Conservation (phyloP, 176 grass and related monocot species). For the Hyparrhenia diplandra region DNA sequence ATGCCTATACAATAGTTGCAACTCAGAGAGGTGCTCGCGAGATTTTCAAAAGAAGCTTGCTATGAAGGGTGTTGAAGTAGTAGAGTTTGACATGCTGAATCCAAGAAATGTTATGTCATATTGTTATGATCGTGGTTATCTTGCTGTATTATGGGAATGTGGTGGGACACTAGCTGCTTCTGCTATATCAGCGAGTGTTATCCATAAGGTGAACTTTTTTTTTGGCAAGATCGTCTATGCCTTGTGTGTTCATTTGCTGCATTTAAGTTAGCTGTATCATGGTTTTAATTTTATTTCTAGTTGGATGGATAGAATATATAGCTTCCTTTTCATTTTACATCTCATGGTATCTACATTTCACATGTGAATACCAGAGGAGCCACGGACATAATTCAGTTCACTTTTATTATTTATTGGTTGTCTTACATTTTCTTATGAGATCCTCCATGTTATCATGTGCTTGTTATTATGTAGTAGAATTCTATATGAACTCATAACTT, state of each 20-base stretch:
- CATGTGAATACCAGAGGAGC: slow-evolving; percentile 4
- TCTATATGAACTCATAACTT: background rate
- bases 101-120: slow-evolving; percentile 89
- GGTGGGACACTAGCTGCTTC: slow-evolving; percentile 78
- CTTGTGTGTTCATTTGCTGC: background rate
- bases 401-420: background rate
- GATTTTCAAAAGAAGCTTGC: slow-evolving; percentile 92
- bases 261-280: background rate
- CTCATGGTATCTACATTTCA: background rate
- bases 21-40: slow-evolving; percentile 89
- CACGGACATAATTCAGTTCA: background rate
- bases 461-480: slow-evolving; percentile 5
- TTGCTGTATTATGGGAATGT: slow-evolving; percentile 93
- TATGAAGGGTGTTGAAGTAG: slow-evolving; percentile 88
- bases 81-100: slow-evolving; percentile 96
- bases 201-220: slow-evolving; percentile 75
- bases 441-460: background rate
- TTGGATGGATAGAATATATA: background rate
- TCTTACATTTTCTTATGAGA: background rate
- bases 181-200: slow-evolving; percentile 86
- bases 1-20: slow-evolving; percentile 88
- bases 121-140: slow-evolving; percentile 89
- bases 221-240: background rate
- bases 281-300: background rate
- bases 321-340: background rate